Percentiles rank a stretch among this genome's conserved stretches.
Evolutionary conservation across 2,329 filamentous ascomycete genomes (phyloP).

Genomic region (Verticillium nubilum): DNA sequence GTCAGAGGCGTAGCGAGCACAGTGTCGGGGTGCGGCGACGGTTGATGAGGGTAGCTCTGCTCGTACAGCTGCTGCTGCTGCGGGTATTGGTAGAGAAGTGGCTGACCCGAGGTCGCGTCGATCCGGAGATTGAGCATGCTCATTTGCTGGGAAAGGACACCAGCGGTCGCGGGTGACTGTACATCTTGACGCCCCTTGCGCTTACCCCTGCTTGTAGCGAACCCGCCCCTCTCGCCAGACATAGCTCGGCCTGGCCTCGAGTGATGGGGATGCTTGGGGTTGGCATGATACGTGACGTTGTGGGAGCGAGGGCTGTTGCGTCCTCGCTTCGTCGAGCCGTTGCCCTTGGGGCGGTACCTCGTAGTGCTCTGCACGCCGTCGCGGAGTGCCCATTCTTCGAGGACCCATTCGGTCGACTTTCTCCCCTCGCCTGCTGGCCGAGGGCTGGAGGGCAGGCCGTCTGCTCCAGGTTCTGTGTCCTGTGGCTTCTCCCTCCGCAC

Average conservation of each 20-base stretch:
- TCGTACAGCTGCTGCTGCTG: not conserved
- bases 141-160: not conserved
- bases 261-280: slow-evolving; percentile 16
- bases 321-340: slow-evolving; percentile 9
- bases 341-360: slow-evolving; percentile 40
- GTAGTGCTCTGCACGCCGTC: slow-evolving; percentile 84
- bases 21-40: not conserved
- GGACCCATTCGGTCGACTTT: slow-evolving; percentile 71
- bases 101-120: not conserved
- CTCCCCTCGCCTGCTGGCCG: slow-evolving; percentile 40
- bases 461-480: slow-evolving; percentile 24
- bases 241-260: slow-evolving; percentile 22
- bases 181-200: not conserved
- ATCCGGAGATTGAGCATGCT: not conserved
- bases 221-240: slow-evolving; percentile 27
- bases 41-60: not conserved
- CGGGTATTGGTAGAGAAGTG: not conserved
- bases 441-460: slow-evolving; percentile 25
- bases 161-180: slow-evolving; percentile 1
- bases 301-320: slow-evolving; percentile 15
- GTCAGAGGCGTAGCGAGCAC: not conserved
- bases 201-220: slow-evolving; percentile 18
- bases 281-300: slow-evolving; percentile 2
- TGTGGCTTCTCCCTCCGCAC: slow-evolving; percentile 35
- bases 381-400: slow-evolving; percentile 63